Evolutionary conservation across 352 stramenopile species (phyloP), one percentile per base, ranked within the genome.

Genomic region (Thraustotheca clavata): DNA sequence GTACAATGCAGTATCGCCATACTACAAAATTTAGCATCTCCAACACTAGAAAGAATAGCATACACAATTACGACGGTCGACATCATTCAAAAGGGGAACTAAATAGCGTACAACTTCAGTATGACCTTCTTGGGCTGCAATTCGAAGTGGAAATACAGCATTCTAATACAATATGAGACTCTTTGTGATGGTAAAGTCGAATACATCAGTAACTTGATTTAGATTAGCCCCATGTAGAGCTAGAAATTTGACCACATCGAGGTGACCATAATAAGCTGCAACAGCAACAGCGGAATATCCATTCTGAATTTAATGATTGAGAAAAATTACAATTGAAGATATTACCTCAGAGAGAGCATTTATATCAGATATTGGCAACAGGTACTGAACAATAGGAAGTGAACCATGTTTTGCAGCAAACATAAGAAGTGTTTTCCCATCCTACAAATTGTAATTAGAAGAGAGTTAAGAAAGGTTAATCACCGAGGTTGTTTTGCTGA

Each of bases 1-100:
- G 43, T 52, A 52, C 43, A 52, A 31, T 9, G 43, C 43, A 9
- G 43, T 52, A 7, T 52, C 43, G 11, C 43, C 43, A 52, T 20
- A 24, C 43, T 52, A 52, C 9, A 31, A 14, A 7, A 2, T 24
- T 2, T 24, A 1, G 38, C 18, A 31, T 35, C 16, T 11, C 2
- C n/a, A 1, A 11, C 34, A 11, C 39, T 2, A 47, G 43, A 24
- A 52, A 6, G 43, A 52, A 11, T 20, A 3, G 1, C 43, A 31
- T 52, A 52, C 43, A 18, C 43, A 52, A 31, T 52, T 52, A 31
- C 43, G 43, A 14, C 43, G 43, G 43, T 52, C 43, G 11, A 52
- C 43, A 9, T 52, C 43, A 7, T 9, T 9, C 1, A 52, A 1
- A 2, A 3, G 43, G 34, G 43, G 7, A 3, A 52, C 43, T 1